A percentile compares a stretch with the other conserved stretches of the same genome.
Conservation (phyloP, 495 filamentous ascomycete genomes). For the Alectoria sarmentosa region DNA sequence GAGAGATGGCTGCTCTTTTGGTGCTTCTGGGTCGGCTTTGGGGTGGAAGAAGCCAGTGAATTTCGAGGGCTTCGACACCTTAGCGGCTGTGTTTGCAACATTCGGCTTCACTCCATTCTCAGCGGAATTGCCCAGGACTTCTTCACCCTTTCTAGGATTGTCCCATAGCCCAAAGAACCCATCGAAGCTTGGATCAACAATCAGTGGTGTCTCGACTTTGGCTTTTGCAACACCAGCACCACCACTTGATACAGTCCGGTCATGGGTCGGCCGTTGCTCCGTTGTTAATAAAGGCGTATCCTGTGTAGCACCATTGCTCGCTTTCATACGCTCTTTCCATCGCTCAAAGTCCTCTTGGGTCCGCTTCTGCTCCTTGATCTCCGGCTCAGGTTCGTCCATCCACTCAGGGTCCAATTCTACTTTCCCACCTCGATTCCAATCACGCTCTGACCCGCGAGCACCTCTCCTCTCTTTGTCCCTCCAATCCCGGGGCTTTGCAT, state of each 20-base stretch:
- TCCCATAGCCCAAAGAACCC: constrained; percentile 73
- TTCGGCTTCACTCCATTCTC: constrained; percentile 20
- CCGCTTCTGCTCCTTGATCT: constrained; percentile 58
- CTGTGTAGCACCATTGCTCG: constrained; percentile 31
- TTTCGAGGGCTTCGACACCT: constrained; percentile 57
- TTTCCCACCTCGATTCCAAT: constrained; percentile 47
- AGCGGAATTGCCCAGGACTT: constrained; percentile 26
- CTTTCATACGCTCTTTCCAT: constrained; percentile 92
- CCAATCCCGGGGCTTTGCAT: constrained; percentile 54
- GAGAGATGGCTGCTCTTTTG: constrained; percentile 43
- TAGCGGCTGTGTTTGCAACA: constrained; percentile 22
- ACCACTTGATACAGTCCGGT: constrained; percentile 18
- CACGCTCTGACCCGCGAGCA: constrained; percentile 54
- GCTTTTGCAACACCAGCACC: constrained; percentile 27
- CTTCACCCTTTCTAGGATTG: constrained; percentile 37
- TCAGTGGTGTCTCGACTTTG: constrained; percentile 48
- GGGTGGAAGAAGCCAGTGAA: constrained; percentile 79
- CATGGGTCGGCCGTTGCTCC: constrained; percentile 22
- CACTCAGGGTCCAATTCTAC: constrained; percentile 78
- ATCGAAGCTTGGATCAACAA: constrained; percentile 61
- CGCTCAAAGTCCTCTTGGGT: constrained; percentile 91
- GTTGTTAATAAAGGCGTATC: constrained; percentile 12
- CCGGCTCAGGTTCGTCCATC: constrained; percentile 67
- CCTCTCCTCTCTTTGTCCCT: constrained; percentile 49
- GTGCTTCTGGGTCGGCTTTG: constrained; percentile 49